These are phyloP conservation scores for Lipomyces kockii DNA, from an alignment of 805 yeast genomes.

Conservation along the genomic window DNA sequence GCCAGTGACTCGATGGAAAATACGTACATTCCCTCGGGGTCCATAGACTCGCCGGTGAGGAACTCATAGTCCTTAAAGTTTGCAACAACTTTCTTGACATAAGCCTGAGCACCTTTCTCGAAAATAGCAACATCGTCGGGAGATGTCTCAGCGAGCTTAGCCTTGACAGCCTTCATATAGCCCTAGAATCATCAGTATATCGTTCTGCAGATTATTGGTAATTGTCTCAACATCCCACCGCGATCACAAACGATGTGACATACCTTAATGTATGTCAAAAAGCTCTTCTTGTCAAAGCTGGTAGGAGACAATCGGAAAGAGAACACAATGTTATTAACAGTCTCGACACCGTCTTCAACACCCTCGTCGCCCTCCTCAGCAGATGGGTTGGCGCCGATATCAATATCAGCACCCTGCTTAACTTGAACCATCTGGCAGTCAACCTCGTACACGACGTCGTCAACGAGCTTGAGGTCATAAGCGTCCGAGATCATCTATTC, in stretches of 20 bases:
- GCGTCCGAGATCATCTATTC: conserved; percentile 83
- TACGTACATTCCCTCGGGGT: conserved; percentile 91
- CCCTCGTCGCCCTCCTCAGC: conserved; percentile 90
- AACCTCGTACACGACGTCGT: conserved; percentile 92
- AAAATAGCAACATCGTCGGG: conserved; percentile 87
- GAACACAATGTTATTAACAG: conserved; percentile 98
- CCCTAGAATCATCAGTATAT: conserved; percentile 47
- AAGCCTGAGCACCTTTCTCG: conserved; percentile 96
- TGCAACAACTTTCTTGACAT: conserved; percentile 93
- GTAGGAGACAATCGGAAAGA: conserved; percentile 98
- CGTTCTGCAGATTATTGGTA: not conserved
- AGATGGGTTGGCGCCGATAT: conserved; percentile 99
- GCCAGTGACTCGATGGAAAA: not conserved
- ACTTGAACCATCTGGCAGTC: conserved; percentile 92
- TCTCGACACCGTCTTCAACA: conserved; percentile 80
- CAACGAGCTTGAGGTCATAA: conserved; percentile 85
- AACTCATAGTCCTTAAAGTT: conserved; percentile 99
- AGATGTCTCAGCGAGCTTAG: conserved; percentile 80
- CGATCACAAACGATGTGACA: not conserved
- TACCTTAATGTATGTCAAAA: conserved; percentile 87
- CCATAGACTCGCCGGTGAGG: conserved; percentile 99
- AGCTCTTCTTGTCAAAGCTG: conserved; percentile 96
- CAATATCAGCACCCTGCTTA: conserved; percentile 84
- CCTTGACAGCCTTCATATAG: conserved; percentile 96
- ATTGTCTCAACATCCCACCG: not conserved